These are phyloP conservation scores for Penicillium antarcticum DNA, from an alignment of 495 filamentous ascomycete species.

Conservation along the genomic window DNA sequence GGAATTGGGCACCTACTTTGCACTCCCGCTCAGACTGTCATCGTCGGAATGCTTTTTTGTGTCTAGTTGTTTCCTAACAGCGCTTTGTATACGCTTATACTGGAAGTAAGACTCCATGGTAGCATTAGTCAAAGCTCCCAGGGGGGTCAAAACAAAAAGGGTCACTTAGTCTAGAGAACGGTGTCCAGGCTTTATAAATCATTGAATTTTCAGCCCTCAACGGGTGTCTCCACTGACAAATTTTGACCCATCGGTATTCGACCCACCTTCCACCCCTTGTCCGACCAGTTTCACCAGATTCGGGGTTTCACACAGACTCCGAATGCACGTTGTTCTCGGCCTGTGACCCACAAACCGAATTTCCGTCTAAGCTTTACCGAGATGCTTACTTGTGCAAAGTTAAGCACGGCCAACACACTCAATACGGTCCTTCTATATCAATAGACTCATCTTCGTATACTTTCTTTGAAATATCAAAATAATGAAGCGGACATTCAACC, in stretches of 20 bases:
- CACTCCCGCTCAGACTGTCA: not conserved
- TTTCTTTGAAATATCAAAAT: no score
- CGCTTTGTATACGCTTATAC: constrained; percentile 4
- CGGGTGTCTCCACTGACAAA: not conserved
- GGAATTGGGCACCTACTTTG: not conserved
- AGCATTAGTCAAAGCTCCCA: not conserved
- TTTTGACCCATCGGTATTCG: not conserved
- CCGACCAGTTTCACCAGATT: not conserved
- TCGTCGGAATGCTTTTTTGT: not conserved
- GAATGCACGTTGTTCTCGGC: not conserved
- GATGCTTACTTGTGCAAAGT: no score
- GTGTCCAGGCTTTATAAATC: not conserved
- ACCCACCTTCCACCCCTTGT: not conserved
- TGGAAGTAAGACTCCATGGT: constrained; percentile 14
- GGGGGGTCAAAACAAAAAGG: not conserved
- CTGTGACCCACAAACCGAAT: not conserved
- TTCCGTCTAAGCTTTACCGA: no score
- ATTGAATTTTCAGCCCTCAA: not conserved
- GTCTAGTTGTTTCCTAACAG: not conserved
- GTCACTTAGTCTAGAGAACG: not conserved
- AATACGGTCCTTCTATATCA: no score
- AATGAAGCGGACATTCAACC: no score
- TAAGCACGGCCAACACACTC: no score
- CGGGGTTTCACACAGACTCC: not conserved
- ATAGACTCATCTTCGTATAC: no score